These are phyloP conservation scores for Nyssa sinensis DNA, from an alignment of 148 eudicot genomes.

Conservation along the genomic window DNA sequence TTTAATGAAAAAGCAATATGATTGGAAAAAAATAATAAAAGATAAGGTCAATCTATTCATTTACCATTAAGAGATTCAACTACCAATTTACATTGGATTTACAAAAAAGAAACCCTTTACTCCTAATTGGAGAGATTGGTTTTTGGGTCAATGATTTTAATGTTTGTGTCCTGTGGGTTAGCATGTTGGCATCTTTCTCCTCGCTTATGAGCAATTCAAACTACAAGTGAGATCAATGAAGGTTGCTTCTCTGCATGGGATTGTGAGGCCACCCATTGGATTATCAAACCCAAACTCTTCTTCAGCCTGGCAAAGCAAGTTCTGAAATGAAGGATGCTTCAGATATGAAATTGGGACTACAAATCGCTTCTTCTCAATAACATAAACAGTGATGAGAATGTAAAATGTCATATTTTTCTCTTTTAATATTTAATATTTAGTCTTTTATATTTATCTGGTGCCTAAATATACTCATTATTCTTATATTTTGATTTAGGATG, in stretches of 20 bases:
- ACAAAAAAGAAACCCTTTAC: too few relatives aligned
- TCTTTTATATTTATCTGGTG: too few relatives aligned
- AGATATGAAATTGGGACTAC: constrained; percentile 49
- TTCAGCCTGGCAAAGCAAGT: constrained; percentile 36
- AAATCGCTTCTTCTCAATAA: constrained; percentile 33
- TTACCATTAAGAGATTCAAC: constrained; percentile 6
- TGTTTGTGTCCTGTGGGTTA: too few relatives aligned
- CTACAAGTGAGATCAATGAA: constrained; percentile 19
- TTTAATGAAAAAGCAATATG: neutral
- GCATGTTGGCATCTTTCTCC: too few relatives aligned
- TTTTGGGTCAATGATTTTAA: neutral
- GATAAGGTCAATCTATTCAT: too few relatives aligned
- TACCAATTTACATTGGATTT: neutral
- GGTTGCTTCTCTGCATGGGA: constrained; percentile 36
- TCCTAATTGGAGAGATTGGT: too few relatives aligned
- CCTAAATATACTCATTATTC: too few relatives aligned
- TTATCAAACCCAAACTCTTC: constrained; percentile 48
- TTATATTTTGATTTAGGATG: too few relatives aligned
- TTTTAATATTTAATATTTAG: too few relatives aligned
- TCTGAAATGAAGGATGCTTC: constrained; percentile 44
- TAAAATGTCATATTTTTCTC: too few relatives aligned
- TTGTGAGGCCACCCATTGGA: constrained; percentile 49
- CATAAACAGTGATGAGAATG: constrained; percentile 56
- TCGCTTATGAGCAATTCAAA: constrained; percentile 9
- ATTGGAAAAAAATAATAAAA: too few relatives aligned